These are phyloP conservation scores for Alloteropsis angusta DNA, from an alignment of 202 grass and related monocot genomes.

Conservation along the genomic window DNA sequence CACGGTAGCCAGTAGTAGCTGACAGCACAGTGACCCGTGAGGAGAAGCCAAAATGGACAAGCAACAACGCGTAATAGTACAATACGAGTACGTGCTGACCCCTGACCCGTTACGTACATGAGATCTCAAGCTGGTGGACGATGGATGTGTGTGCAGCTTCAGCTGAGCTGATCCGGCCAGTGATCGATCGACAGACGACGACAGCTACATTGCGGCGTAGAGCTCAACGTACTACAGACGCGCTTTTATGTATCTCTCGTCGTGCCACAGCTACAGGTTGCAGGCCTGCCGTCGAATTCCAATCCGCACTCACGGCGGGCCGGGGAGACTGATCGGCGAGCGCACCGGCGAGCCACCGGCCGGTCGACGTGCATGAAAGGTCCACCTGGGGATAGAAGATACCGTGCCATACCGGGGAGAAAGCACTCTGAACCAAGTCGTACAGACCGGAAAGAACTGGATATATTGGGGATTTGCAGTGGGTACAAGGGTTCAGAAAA, in stretches of 20 bases:
- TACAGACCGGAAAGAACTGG: not conserved
- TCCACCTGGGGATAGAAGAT: conserved; percentile 53
- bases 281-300: conserved; percentile 1
- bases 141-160: not conserved
- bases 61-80: no score
- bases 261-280: conserved; percentile 20
- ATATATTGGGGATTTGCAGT: not conserved
- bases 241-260: not conserved
- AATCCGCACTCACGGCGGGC: conserved; percentile 31
- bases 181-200: not conserved
- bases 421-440: conserved; percentile 18
- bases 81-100: conserved; percentile 11
- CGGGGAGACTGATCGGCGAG: conserved; percentile 20
- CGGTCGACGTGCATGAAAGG: conserved; percentile 34
- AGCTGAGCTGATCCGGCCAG: no score
- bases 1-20: not conserved
- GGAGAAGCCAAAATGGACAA: not conserved
- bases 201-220: not conserved
- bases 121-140: not conserved
- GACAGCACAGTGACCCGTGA: conserved; percentile 17
- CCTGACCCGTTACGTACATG: not conserved
- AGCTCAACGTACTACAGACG: not conserved
- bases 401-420: conserved; percentile 27
- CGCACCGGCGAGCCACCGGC: conserved; percentile 21
- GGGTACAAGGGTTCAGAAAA: conserved; percentile 42